phyloP scores from a whole-genome alignment of 192 early-diverging fungal genomes.

The Dissophora ornata region DNA sequence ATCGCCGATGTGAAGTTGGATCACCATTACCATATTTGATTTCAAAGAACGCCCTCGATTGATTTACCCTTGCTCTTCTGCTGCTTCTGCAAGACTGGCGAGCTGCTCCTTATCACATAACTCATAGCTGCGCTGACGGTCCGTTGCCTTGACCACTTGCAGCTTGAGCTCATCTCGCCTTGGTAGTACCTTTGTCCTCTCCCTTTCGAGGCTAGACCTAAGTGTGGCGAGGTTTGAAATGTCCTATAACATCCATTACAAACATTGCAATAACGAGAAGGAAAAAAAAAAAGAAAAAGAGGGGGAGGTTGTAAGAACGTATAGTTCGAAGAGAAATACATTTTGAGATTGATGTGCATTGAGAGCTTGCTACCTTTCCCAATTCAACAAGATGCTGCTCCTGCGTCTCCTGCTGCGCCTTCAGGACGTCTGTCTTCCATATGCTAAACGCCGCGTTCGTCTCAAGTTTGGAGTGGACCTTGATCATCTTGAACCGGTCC shows the following conservation, averaged over 20 bases:
- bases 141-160: constrained; percentile 20
- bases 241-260: constrained; percentile 20
- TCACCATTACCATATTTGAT: too few relatives aligned
- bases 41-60: too few relatives aligned
- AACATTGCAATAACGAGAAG: neutral
- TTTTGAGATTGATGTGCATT: too few relatives aligned
- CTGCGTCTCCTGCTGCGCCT: constrained; percentile 26
- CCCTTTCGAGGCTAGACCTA: constrained; percentile 6
- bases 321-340: too few relatives aligned
- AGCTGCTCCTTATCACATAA: constrained; percentile 43
- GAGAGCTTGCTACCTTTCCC: constrained; percentile 39
- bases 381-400: constrained; percentile 32
- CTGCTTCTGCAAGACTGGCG: constrained; percentile 38
- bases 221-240: constrained; percentile 7
- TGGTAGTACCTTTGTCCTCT: constrained; percentile 15
- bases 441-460: constrained; percentile 18
- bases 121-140: constrained; percentile 28
- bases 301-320: too few relatives aligned
- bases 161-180: constrained; percentile 25
- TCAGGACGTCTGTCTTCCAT: constrained; percentile 14
- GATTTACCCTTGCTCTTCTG: constrained; percentile 52
- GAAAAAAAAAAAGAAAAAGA: neutral
- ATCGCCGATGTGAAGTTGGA: too few relatives aligned
- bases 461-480: constrained; percentile 28
- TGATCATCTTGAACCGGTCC: constrained; percentile 43